These are phyloP conservation scores for Sarcocystis neurona DNA, from an alignment of 169 alveolate species.

Conservation along the genomic window DNA sequence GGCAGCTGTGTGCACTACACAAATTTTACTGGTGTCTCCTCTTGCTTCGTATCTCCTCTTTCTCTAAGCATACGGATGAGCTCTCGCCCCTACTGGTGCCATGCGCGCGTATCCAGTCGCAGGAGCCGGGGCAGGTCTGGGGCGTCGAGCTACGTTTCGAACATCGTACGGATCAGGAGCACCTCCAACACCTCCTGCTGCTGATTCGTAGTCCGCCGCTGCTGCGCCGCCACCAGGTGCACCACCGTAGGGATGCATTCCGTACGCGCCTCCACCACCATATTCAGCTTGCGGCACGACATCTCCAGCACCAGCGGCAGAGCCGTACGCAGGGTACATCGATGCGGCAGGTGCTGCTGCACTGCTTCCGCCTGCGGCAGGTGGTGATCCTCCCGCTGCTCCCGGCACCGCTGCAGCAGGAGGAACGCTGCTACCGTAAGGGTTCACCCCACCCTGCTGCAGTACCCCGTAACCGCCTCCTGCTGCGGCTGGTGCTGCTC, in stretches of 20 bases:
- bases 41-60: neutral
- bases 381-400: neutral
- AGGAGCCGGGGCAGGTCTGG: neutral
- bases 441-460: too few relatives aligned
- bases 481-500: too few relatives aligned
- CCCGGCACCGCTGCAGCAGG: too few relatives aligned
- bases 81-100: too few relatives aligned
- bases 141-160: neutral
- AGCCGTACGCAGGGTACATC: neutral
- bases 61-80: constrained; percentile 12
- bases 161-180: constrained; percentile 12
- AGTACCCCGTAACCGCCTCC: too few relatives aligned
- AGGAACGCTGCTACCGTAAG: too few relatives aligned
- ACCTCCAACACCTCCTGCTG: neutral
- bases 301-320: neutral
- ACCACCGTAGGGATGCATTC: neutral
- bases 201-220: neutral
- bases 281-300: constrained; percentile 4
- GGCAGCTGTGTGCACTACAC: too few relatives aligned
- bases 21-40: too few relatives aligned
- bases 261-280: constrained; percentile 1
- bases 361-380: neutral
- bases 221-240: constrained; percentile 5
- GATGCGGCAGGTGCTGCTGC: constrained; percentile 4
- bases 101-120: too few relatives aligned